These are phyloP conservation scores for Fusarium hainanense DNA, from an alignment of 2,329 filamentous ascomycete genomes.

Conservation along the genomic window DNA sequence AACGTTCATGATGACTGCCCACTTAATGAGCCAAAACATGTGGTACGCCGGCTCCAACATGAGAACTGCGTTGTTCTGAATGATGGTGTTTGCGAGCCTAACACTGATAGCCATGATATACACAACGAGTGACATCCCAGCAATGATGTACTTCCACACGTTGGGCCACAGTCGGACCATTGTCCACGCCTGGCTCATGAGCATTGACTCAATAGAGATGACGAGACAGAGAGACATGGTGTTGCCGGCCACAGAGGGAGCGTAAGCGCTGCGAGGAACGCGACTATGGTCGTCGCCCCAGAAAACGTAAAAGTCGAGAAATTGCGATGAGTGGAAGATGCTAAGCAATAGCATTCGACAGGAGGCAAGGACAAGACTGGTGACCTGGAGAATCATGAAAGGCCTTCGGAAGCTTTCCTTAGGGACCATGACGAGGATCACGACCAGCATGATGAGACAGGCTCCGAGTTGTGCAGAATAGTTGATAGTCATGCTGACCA, in stretches of 20 bases:
- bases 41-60: slow-evolving; percentile 33
- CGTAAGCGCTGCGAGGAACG: slow-evolving; percentile 56
- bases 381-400: slow-evolving; percentile 73
- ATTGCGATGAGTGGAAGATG: slow-evolving; percentile 70
- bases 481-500: slow-evolving; percentile 64
- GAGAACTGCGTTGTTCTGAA: slow-evolving; percentile 52
- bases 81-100: slow-evolving; percentile 50
- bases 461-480: slow-evolving; percentile 78
- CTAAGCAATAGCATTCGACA: slow-evolving; percentile 68
- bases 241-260: slow-evolving; percentile 54
- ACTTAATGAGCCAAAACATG: slow-evolving; percentile 54
- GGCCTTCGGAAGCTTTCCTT: slow-evolving; percentile 70
- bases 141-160: slow-evolving; percentile 48
- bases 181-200: slow-evolving; percentile 64
- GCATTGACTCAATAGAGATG: slow-evolving; percentile 58
- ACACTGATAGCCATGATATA: slow-evolving; percentile 49
- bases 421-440: slow-evolving; percentile 75
- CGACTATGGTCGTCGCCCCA: slow-evolving; percentile 65
- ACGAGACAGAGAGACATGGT: slow-evolving; percentile 58
- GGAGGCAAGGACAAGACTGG: slow-evolving; percentile 69
- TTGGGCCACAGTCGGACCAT: slow-evolving; percentile 62
- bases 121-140: slow-evolving; percentile 51
- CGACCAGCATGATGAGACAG: slow-evolving; percentile 70
- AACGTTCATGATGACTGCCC: slow-evolving; percentile 54
- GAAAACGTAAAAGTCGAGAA: slow-evolving; percentile 69